Evolutionary conservation across 1,139 yeast genomes (phyloP).

Genomic region (Eremothecium sinecaudum): DNA sequence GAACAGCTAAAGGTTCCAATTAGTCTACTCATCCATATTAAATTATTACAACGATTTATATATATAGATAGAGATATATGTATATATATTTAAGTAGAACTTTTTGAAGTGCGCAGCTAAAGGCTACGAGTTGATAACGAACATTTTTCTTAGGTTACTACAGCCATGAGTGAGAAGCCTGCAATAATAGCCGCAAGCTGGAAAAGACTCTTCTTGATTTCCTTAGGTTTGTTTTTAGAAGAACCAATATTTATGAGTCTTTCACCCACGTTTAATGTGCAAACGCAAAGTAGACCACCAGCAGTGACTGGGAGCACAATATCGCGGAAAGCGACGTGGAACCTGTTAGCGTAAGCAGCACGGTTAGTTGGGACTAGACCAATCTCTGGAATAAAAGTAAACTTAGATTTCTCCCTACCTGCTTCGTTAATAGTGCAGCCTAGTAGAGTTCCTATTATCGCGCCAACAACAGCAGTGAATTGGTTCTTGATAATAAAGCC

Average conservation of each 20-base stretch:
- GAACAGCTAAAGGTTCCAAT: too few relatives aligned
- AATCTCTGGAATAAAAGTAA: conserved; percentile 1
- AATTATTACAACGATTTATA: too few relatives aligned
- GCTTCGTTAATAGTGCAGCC: conserved; percentile 41
- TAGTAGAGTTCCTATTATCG: conserved; percentile 50
- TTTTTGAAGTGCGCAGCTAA: too few relatives aligned
- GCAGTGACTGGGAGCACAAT: conserved; percentile 59
- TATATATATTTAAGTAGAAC: too few relatives aligned
- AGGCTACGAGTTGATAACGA: too few relatives aligned
- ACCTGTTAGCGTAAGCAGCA: neutral
- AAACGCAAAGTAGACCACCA: conserved; percentile 60
- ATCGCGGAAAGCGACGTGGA: neutral
- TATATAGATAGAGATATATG: too few relatives aligned
- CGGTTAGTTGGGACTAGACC: neutral
- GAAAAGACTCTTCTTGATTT: conserved; percentile 17
- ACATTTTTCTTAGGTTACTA: neutral
- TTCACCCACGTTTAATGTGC: conserved; percentile 57
- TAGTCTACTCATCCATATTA: too few relatives aligned
- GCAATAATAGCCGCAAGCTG: neutral
- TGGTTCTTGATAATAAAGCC: conserved; percentile 55
- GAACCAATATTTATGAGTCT: conserved; percentile 35
- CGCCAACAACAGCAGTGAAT: conserved; percentile 52
- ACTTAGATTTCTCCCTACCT: neutral
- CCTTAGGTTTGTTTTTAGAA: conserved; percentile 23
- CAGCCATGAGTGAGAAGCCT: conserved; percentile 2